These are phyloP conservation scores for Saccharomyces jurei DNA, from an alignment of 805 yeast species.

Conservation along the genomic window DNA sequence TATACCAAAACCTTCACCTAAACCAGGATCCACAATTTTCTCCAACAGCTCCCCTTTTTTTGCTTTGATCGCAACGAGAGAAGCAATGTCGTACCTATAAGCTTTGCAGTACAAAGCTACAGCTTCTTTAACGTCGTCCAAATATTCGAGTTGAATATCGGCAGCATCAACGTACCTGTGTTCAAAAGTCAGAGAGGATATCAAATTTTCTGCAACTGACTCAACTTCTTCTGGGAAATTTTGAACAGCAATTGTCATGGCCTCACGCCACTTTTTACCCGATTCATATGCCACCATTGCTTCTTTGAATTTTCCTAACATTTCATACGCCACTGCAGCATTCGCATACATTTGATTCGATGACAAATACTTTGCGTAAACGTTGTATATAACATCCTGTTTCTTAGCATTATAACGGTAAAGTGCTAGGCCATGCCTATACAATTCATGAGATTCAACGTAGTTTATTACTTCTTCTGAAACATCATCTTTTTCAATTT, in stretches of 20 bases:
- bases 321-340: constrained; percentile 74
- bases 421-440: constrained; percentile 56
- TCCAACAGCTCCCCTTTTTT: constrained; percentile 40
- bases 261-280: constrained; percentile 81
- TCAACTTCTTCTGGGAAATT: constrained; percentile 34
- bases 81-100: constrained; percentile 67
- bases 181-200: constrained; percentile 51
- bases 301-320: constrained; percentile 43
- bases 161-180: constrained; percentile 79
- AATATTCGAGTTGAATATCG: constrained; percentile 54
- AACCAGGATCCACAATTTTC: constrained; percentile 56
- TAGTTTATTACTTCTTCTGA: constrained; percentile 59
- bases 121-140: constrained; percentile 55
- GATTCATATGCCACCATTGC: constrained; percentile 65
- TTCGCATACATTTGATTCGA: constrained; percentile 54
- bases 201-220: constrained; percentile 52
- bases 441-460: constrained; percentile 61
- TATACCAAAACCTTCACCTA: constrained; percentile 81
- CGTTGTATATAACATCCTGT: constrained; percentile 44
- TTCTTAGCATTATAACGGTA: constrained; percentile 50
- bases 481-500: constrained; percentile 33
- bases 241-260: constrained; percentile 50
- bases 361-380: constrained; percentile 57
- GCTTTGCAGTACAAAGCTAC: constrained; percentile 65
- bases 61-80: constrained; percentile 49